These are phyloP conservation scores for Lippia alba DNA, from an alignment of 305 asterid genomes.

Conservation along the genomic window DNA sequence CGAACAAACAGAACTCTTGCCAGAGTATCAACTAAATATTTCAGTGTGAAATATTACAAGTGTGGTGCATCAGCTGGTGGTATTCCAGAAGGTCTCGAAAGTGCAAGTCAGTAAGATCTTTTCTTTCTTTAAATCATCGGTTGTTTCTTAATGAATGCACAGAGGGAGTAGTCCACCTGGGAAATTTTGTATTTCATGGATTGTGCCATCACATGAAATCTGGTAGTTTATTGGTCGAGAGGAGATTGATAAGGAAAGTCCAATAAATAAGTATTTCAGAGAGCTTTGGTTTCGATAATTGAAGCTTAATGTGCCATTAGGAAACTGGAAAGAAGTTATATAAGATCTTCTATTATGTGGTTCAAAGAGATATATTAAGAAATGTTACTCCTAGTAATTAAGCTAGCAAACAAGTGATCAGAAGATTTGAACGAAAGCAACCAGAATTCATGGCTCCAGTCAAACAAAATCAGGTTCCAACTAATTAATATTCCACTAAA, in stretches of 20 bases:
- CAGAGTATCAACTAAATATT: slow-evolving; percentile 23
- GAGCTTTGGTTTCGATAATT: not conserved
- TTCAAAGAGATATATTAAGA: not conserved
- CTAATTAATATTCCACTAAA: slow-evolving; percentile 12
- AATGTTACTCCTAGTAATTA: not conserved
- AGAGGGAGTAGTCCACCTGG: slow-evolving; percentile 8
- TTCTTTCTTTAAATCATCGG: not conserved
- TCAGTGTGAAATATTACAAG: not conserved
- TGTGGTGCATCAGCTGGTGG: slow-evolving; percentile 7
- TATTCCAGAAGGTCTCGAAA: too few species aligned
- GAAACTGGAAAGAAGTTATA: slow-evolving; percentile 1
- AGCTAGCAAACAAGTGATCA: slow-evolving; percentile 2
- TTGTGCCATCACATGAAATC: not conserved
- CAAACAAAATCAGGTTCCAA: slow-evolving; percentile 27
- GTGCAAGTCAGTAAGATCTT: not conserved
- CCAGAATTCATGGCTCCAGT: slow-evolving; percentile 24
- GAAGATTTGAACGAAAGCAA: slow-evolving; percentile 21
- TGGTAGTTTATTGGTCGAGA: slow-evolving; percentile 5
- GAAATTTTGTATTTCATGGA: not conserved
- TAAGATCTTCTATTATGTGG: not conserved
- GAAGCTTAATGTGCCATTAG: not conserved
- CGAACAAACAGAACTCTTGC: slow-evolving; percentile 25
- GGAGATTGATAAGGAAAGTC: slow-evolving; percentile 8
- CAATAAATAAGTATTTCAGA: slow-evolving; percentile 11
- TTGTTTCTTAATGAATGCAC: slow-evolving; percentile 13